These are phyloP conservation scores for Racocetra persica DNA, from an alignment of 371 early-diverging fungal species.

Conservation along the genomic window DNA sequence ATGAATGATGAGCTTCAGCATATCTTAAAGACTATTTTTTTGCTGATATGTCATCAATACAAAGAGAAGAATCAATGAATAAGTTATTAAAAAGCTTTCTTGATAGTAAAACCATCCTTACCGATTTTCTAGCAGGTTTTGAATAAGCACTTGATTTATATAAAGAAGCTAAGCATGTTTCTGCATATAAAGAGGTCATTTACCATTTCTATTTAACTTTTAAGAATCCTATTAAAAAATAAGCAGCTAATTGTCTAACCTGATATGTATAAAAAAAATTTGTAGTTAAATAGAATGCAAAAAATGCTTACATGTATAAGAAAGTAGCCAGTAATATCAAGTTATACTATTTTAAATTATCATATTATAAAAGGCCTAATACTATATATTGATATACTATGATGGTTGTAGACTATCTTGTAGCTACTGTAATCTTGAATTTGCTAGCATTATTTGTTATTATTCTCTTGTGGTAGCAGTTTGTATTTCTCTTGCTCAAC, in stretches of 20 bases:
- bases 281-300: background rate
- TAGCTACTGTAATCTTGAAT: too few species aligned
- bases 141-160: background rate
- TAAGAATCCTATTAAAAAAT: background rate
- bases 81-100: background rate
- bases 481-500: too few species aligned
- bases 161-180: background rate
- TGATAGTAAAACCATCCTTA: background rate
- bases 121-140: background rate
- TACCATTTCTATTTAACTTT: background rate
- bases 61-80: background rate
- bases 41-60: background rate
- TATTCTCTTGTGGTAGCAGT: too few species aligned
- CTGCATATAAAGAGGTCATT: background rate
- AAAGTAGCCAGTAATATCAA: too few species aligned
- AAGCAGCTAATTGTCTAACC: background rate
- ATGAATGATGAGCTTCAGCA: background rate
- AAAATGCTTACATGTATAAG: too few species aligned
- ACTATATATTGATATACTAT: too few species aligned
- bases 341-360: too few species aligned
- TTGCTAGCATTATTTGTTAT: too few species aligned
- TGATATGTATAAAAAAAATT: background rate
- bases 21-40: slow-evolving; percentile 23
- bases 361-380: too few species aligned
- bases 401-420: too few species aligned